phyloP scores from a whole-genome alignment of 805 yeast species.

The Scheffersomyces lignosus region DNA sequence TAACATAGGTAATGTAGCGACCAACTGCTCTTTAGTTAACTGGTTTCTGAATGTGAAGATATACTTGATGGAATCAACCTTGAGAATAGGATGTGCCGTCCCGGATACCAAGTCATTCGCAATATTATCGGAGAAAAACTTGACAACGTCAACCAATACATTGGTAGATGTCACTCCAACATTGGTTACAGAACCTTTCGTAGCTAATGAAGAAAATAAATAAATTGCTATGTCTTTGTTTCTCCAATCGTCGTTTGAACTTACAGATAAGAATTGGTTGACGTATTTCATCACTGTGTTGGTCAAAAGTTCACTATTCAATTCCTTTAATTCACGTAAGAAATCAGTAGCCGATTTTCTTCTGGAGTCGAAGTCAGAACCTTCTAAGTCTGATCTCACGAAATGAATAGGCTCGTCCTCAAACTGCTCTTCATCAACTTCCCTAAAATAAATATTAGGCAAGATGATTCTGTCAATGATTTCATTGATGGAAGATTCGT shows the following conservation, averaged over 20 bases:
- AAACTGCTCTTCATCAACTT: constrained; percentile 85
- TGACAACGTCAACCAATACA: constrained; percentile 78
- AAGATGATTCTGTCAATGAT: constrained; percentile 80
- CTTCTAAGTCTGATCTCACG: constrained; percentile 91
- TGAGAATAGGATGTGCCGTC: constrained; percentile 70
- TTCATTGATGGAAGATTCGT: constrained; percentile 57
- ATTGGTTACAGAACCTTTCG: constrained; percentile 84
- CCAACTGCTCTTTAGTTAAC: constrained; percentile 78
- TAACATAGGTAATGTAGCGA: constrained; percentile 76
- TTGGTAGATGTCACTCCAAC: constrained; percentile 88
- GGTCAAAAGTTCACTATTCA: constrained; percentile 73
- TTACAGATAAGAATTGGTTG: constrained; percentile 52
- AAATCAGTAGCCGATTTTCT: constrained; percentile 93
- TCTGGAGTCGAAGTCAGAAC: constrained; percentile 90
- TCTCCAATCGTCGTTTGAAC: constrained; percentile 61
- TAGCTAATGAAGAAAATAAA: constrained; percentile 84
- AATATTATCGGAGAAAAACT: constrained; percentile 76
- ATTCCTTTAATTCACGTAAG: constrained; percentile 78
- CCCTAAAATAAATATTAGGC: constrained; percentile 86
- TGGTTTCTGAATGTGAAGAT: constrained; percentile 90
- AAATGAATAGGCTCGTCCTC: constrained; percentile 97
- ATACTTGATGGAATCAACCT: constrained; percentile 90
- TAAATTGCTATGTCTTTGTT: constrained; percentile 85
- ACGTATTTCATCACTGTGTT: constrained; percentile 73
- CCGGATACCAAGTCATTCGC: constrained; percentile 73